Evolutionary conservation across 1,284 basidiomycete species (phyloP), one percentile per base, ranked within the genome.

Genomic region (Vanrija sp.): DNA sequence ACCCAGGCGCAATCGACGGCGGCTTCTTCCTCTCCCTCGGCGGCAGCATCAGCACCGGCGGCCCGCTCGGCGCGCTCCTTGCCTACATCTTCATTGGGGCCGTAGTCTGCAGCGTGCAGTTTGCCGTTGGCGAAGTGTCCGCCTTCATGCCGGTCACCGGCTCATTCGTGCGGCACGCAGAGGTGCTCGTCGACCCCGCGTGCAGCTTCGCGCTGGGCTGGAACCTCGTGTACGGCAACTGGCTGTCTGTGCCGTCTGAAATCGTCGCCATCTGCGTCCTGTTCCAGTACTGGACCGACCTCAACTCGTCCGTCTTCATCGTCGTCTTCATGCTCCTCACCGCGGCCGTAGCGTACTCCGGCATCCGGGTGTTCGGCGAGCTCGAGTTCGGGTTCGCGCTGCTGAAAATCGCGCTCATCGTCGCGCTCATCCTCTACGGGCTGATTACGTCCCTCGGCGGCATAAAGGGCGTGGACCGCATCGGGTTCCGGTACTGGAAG

Each of bases 1-100:
- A 3, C 6, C 3, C 45, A 60, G 59, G 61, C 24, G 47, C 61
- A 3, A 61, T 63, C 36, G 63, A 61, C 19, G 88, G 86, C 1
- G 86, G 87, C 66, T 78, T 89, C 25, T 90, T 91, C 77, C 79
- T 91, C 47, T 87, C 87, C 54, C 85, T 87, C 7, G 89, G 88
- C 12, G 73, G 79, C 39, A 68, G 71, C 4, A 66, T 79, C 19
- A 54, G 66, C 15, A 62, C 55, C 10, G 76, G 72, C 27, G 77
- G 77, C 18, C 77, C 77, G 9, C 61, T 74, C 41, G 75, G 74
- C 27, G 22, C 57, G 4, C 56, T 61, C n/a, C 47, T 59, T 10
- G 64, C 45, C 2, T 66, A 59, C 55, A 27, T 47, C 6, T 19
- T 62, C 48, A 57, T 62, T 43, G 63, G 60, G 6, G 44, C 62